Conservation (phyloP, 768 basidiomycete species). For the Mycena maculata region DNA sequence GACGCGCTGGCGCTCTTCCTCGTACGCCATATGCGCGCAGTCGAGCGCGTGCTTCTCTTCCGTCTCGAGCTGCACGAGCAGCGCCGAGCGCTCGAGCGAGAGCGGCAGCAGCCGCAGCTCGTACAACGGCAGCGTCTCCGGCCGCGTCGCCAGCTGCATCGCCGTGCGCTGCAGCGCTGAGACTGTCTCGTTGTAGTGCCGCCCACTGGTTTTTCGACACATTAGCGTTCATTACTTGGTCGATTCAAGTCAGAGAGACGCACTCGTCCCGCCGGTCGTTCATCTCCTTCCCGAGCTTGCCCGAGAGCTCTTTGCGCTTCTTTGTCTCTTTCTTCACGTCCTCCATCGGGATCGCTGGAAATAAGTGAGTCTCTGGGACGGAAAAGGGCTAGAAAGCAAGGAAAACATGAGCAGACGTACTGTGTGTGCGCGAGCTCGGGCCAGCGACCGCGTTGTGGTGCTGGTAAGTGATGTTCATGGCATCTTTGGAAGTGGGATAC, state of each 20-base stretch:
- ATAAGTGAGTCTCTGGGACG: not conserved
- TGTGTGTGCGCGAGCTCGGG: constrained; percentile 31
- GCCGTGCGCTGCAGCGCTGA: constrained; percentile 68
- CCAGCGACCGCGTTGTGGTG: constrained; percentile 32
- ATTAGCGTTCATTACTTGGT: no score
- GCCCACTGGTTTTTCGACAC: constrained; percentile 52
- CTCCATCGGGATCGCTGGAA: constrained; percentile 39
- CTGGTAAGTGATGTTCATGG: constrained; percentile 30
- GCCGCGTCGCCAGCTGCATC: constrained; percentile 73
- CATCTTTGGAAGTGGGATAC: constrained; percentile 10
- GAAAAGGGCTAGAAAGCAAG: not conserved
- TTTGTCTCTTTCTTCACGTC: constrained; percentile 67
- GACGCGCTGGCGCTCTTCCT: constrained; percentile 81
- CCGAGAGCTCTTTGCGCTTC: constrained; percentile 75
- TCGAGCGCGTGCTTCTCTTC: constrained; percentile 80
- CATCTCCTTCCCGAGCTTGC: constrained; percentile 79
- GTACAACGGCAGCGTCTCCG: constrained; percentile 73
- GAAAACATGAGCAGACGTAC: not conserved
- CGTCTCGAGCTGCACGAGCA: constrained; percentile 71
- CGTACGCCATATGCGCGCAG: constrained; percentile 74
- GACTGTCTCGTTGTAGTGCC: constrained; percentile 73
- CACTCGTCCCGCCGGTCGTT: constrained; percentile 82
- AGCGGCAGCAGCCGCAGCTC: constrained; percentile 78
- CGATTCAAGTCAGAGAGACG: constrained; percentile 41
- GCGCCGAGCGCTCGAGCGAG: constrained; percentile 80